Conservation (phyloP, 2,329 filamentous ascomycete species). For the Juglanconis juglandina region DNA sequence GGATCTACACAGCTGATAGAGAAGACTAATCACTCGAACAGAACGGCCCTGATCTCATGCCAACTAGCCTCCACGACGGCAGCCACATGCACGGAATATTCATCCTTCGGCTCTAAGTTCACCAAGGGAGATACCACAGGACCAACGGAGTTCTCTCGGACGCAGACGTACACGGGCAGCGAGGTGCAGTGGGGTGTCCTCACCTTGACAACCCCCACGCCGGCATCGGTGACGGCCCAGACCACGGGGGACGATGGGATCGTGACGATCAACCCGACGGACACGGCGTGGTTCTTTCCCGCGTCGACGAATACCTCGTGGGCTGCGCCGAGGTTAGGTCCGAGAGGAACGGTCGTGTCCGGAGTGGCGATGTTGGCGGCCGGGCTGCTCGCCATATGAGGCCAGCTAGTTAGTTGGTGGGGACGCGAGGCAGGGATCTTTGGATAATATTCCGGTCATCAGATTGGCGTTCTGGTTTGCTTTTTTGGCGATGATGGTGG, state of each 20-base stretch:
- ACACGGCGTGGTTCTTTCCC: slow-evolving; percentile 19
- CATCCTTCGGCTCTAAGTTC: slow-evolving; percentile 39
- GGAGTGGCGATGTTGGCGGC: neutral
- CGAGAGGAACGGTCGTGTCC: neutral
- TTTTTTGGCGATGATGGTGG: too few relatives aligned
- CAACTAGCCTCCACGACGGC: slow-evolving; percentile 38
- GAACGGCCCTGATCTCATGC: slow-evolving; percentile 43
- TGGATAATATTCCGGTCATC: neutral
- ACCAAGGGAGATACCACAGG: slow-evolving; percentile 37
- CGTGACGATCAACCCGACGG: slow-evolving; percentile 5
- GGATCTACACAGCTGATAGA: neutral
- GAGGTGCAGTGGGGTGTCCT: slow-evolving; percentile 43
- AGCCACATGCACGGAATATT: slow-evolving; percentile 47
- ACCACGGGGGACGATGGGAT: slow-evolving; percentile 13
- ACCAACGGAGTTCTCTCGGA: slow-evolving; percentile 43
- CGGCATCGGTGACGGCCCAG: slow-evolving; percentile 24
- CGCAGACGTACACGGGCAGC: slow-evolving; percentile 39
- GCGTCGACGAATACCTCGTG: slow-evolving; percentile 12
- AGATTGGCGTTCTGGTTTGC: slow-evolving; percentile 1
- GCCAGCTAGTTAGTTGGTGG: neutral
- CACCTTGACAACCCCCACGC: slow-evolving; percentile 38
- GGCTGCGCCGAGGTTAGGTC: neutral
- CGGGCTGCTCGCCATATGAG: neutral
- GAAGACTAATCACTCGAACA: slow-evolving; percentile 19
- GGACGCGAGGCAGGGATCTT: neutral